Base-by-base conservation (phyloP, 129 eudicot genomes). In the Escallonia rubra region DNA sequence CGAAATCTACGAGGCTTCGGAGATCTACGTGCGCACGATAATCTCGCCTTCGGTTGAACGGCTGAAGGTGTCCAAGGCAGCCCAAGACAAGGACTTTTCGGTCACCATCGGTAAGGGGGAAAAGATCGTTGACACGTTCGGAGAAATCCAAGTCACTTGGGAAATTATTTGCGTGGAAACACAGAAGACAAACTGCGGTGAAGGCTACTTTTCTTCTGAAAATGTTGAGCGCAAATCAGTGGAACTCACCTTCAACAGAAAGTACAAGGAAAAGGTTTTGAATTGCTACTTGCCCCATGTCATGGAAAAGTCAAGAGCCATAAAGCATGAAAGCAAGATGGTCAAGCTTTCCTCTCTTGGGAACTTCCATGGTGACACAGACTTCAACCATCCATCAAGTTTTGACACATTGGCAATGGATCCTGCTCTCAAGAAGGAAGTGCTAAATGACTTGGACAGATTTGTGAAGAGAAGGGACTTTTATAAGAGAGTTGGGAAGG, bases 381-480 rank as follows among this genome's bases (percentile, higher is more conserved):
- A 73, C 34, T 67, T 78, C 10, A 43, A 78, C 61, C 82, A 78
- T 68, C 82, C 78, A 1, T 41, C 75, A 0, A 73, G 64, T 4
- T 78, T 72, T 67, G 72, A 72, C 42, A 78, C 79, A 10, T 15
- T 73, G 74, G 83, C 83, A 10, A 49, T 78, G 76, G 83, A 79
- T 64, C 70, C 64, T 5, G 15, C 53, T 40, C 39, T 66, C 4
- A 79, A 73, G 76, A 72, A 69, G 64, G 78, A 73, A 34, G 15
- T 78, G 40, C 68, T 78, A 10, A 73, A 78, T 53, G 83, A 73
- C 57, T n/a, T 79, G 62, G 76, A 79, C 46, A 63, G 72, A 65
- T 79, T 79, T 47, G 60, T 73, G 9, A 52, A 40, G 65, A 68
- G 83, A 56, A 68, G 76, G 64, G 79, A 79, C 1, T 73, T 68